Evolutionary conservation across 2,329 filamentous ascomycete genomes (phyloP).

Genomic region (Ophiostoma australiae): DNA sequence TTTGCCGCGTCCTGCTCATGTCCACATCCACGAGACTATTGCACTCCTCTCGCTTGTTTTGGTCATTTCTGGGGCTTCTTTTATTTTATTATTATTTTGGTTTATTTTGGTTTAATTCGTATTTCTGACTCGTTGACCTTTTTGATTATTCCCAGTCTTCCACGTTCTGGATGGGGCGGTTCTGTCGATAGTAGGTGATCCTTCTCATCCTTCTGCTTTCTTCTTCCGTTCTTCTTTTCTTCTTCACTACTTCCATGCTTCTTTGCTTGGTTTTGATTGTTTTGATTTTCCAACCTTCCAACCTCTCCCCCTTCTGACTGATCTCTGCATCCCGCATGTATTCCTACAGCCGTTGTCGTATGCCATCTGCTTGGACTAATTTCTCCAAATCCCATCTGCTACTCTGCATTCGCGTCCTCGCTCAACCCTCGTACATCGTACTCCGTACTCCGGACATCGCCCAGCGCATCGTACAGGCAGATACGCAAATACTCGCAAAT

Average conservation of each 20-base stretch:
- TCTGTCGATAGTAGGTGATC: not conserved
- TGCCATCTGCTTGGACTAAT: not conserved
- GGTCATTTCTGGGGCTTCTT: not conserved
- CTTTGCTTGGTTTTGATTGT: too few species aligned
- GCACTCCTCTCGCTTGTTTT: not conserved
- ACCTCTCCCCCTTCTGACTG: not conserved
- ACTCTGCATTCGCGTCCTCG: not conserved
- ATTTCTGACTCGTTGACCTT: not conserved
- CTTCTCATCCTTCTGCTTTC: not conserved
- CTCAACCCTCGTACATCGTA: not conserved
- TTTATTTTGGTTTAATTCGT: not conserved
- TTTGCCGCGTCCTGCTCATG: not conserved
- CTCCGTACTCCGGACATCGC: too few species aligned
- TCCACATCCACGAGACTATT: slow-evolving; percentile 6
- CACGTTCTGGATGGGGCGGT: not conserved
- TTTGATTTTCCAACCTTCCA: too few species aligned
- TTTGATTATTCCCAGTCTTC: slow-evolving; percentile 1
- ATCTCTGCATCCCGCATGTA: not conserved
- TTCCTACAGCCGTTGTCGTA: too few species aligned
- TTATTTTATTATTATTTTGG: too few species aligned
- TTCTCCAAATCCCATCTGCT: not conserved
- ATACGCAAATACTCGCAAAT: not conserved
- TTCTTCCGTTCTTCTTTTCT: not conserved
- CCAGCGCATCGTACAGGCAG: too few species aligned
- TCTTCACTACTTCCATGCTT: too few species aligned